Percentiles rank a stretch among this genome's conserved stretches.
These are phyloP conservation scores for Torulaspora quercuum DNA, from an alignment of 805 yeast genomes.

Conservation along the genomic window DNA sequence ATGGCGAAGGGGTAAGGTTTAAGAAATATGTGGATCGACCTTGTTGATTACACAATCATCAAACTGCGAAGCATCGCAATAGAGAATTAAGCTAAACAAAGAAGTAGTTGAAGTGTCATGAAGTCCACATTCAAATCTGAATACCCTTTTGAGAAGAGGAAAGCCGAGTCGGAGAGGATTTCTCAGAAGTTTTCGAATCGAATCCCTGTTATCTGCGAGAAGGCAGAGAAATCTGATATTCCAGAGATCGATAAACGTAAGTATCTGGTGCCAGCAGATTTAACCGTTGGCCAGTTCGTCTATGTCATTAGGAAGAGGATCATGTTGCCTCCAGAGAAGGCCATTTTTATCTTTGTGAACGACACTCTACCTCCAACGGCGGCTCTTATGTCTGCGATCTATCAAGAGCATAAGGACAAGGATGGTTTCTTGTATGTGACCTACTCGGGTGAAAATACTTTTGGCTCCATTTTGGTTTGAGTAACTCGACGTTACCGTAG, in stretches of 20 bases:
- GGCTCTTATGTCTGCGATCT: slow-evolving; percentile 89
- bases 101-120: slow-evolving; percentile 19
- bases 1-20: too few relatives aligned
- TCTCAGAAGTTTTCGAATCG: slow-evolving; percentile 85
- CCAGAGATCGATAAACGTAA: slow-evolving; percentile 96
- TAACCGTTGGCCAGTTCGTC: slow-evolving; percentile 97
- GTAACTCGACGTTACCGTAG: too few relatives aligned
- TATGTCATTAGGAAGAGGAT: slow-evolving; percentile 96
- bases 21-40: too few relatives aligned
- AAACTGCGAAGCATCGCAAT: slow-evolving; percentile 2
- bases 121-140: slow-evolving; percentile 47
- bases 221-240: slow-evolving; percentile 93
- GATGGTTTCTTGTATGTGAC: slow-evolving; percentile 96
- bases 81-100: slow-evolving; percentile 6
- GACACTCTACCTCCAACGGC: slow-evolving; percentile 98
- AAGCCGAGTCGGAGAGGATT: slow-evolving; percentile 90
- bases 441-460: slow-evolving; percentile 96
- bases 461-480: slow-evolving; percentile 60
- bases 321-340: slow-evolving; percentile 94
- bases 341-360: slow-evolving; percentile 93
- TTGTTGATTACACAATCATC: too few relatives aligned
- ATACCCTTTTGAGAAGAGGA: slow-evolving; percentile 91
- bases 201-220: slow-evolving; percentile 94
- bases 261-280: slow-evolving; percentile 91
- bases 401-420: slow-evolving; percentile 95